Base-by-base conservation (phyloP, 116 monocot genomes). In the Dioscorea cayenensis region DNA sequence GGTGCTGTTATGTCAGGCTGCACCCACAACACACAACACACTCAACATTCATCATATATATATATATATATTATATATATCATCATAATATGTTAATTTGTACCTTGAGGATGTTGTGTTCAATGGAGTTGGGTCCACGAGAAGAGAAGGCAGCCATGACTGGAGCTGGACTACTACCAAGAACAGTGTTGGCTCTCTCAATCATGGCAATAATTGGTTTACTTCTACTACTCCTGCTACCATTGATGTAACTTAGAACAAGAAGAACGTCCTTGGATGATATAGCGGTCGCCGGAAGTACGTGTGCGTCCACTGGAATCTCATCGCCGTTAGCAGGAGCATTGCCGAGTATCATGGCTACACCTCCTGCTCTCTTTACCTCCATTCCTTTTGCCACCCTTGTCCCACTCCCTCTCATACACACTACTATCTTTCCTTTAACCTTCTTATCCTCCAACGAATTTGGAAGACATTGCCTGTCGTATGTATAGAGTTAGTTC, bases 1-100 rank as follows among this genome's bases (percentile, higher is more conserved):
- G 95, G 95, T 1, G 86, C 95, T 0, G 84, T 91, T 2, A 95
- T 66, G 71, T 95, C 95, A 5, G 95, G 95, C 95, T 94, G 75
- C 68, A 73, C 5, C 10, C 23, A 37, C 22, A 16, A 51, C 19
- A 6, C 64, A 32, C 17, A 14, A 51, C 1, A 51, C 14, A 55
- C 55, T 55, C 18, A 18, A 55, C 55, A 5, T 18, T 55, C 55
- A 19, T 18, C 1, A n/a, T n/a, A 18, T 55, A 18, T 55, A 55
- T 14, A 55, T 55, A 2, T n/a, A n/a, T n/a, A n/a, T n/a, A n/a
- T n/a, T n/a, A n/a, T n/a, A n/a, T n/a, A n/a, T n/a, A n/a, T n/a
- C n/a, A 64, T 16, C 22, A 17, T 14, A 66, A 25, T 12, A 21
- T 29, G 29, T 29, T 14, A 1, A 0, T 18, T 60, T 25, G 3